Percentiles rank a stretch among this genome's conserved stretches.
Conservation (phyloP, 2,329 filamentous ascomycete genomes). For the Penicillium thymicola region DNA sequence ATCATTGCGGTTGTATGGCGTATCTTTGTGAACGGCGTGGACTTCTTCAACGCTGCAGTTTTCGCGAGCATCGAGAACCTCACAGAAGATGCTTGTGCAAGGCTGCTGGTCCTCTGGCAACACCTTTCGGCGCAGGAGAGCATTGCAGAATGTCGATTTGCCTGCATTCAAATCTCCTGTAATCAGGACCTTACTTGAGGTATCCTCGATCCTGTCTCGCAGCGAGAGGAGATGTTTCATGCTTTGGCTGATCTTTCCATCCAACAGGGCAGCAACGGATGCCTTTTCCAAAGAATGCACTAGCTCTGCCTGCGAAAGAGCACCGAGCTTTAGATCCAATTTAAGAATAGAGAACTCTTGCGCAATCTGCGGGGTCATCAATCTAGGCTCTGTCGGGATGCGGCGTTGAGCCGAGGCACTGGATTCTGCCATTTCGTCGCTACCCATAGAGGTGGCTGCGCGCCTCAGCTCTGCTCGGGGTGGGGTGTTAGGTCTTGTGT, state of each 20-base stretch:
- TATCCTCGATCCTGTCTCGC: conserved; percentile 93
- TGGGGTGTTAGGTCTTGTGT: conserved; percentile 26
- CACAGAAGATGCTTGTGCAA: conserved; percentile 97
- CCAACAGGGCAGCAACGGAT: conserved; percentile 83
- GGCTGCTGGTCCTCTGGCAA: conserved; percentile 96
- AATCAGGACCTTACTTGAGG: conserved; percentile 91
- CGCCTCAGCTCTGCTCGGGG: conserved; percentile 58
- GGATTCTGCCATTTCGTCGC: conserved; percentile 63
- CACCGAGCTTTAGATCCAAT: conserved; percentile 85
- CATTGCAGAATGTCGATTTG: conserved; percentile 98
- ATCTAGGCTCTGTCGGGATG: conserved; percentile 65
- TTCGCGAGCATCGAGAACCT: conserved; percentile 87
- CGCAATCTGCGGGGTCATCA: conserved; percentile 87
- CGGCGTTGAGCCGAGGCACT: conserved; percentile 67
- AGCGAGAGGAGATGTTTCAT: conserved; percentile 84
- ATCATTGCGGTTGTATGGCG: conserved; percentile 78
- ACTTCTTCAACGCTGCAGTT: conserved; percentile 92
- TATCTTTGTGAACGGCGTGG: conserved; percentile 83
- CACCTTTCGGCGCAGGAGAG: conserved; percentile 85
- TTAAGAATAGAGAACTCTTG: conserved; percentile 96
- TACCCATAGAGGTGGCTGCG: conserved; percentile 68
- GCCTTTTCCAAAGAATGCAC: conserved; percentile 92
- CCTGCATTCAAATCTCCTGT: conserved; percentile 96
- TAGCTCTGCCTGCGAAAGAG: conserved; percentile 80
- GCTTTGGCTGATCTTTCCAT: conserved; percentile 91